A percentile compares a stretch with the other conserved stretches of the same genome.
Evolutionary conservation across 2,329 filamentous ascomycete species (phyloP).

Genomic region (Metarhizium rileyi): DNA sequence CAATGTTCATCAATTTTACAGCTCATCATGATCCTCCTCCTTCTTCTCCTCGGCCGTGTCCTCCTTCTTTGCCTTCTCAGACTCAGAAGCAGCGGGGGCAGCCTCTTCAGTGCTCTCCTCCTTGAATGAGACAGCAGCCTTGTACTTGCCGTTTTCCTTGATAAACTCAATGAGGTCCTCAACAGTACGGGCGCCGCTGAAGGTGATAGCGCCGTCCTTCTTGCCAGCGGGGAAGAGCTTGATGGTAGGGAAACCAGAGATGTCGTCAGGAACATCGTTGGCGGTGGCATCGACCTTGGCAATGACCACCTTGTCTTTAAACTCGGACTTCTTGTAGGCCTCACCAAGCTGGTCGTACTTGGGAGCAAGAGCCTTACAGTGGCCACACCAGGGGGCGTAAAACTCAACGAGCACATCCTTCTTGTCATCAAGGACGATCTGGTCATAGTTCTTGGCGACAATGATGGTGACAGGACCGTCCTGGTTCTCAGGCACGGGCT

Average conservation of each 20-base stretch:
- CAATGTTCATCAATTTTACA: conserved; percentile 42
- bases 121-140: conserved; percentile 54
- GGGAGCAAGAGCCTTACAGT: conserved; percentile 97
- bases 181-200: conserved; percentile 77
- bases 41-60: conserved; percentile 35
- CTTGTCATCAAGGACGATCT: conserved; percentile 81
- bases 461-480: conserved; percentile 80
- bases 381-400: conserved; percentile 98
- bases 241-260: conserved; percentile 97
- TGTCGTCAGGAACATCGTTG: conserved; percentile 96
- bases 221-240: conserved; percentile 89
- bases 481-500: conserved; percentile 89
- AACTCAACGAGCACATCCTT: conserved; percentile 98
- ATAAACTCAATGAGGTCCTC: conserved; percentile 90
- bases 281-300: conserved; percentile 94
- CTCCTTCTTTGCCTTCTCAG: conserved; percentile 30
- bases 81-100: conserved; percentile 42
- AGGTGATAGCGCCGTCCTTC: conserved; percentile 79
- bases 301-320: conserved; percentile 77
- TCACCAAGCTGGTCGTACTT: conserved; percentile 88
- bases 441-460: conserved; percentile 88
- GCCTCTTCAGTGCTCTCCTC: conserved; percentile 47
- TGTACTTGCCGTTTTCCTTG: conserved; percentile 89
- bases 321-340: conserved; percentile 67
- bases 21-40: conserved; percentile 51